Conservation (phyloP, 2,329 filamentous ascomycete genomes). For the Hirsutella thompsonii region DNA sequence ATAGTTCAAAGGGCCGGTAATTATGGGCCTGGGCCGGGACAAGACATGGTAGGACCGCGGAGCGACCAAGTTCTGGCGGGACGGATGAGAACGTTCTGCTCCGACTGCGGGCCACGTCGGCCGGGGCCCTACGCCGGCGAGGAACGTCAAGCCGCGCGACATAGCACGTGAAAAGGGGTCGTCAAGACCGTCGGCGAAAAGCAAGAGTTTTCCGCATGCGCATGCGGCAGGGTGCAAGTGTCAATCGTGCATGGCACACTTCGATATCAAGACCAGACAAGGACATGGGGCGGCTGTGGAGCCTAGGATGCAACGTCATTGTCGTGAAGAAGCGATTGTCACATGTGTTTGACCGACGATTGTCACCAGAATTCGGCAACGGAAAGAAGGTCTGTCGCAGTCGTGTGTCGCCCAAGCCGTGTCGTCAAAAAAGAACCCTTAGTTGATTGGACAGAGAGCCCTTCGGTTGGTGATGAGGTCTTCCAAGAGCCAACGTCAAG, state of each 20-base stretch:
- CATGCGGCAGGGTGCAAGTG: not conserved
- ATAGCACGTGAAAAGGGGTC: not conserved
- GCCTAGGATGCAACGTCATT: too few relatives aligned
- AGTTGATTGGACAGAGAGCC: too few relatives aligned
- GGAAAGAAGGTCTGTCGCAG: too few relatives aligned
- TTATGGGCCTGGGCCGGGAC: not conserved
- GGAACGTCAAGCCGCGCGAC: not conserved
- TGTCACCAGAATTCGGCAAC: too few relatives aligned
- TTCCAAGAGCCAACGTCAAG: not conserved
- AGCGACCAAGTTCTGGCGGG: not conserved
- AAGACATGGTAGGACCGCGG: not conserved
- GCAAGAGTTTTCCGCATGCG: too few relatives aligned
- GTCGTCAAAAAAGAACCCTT: too few relatives aligned
- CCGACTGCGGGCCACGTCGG: not conserved
- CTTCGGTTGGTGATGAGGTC: not conserved
- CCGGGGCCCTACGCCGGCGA: not conserved
- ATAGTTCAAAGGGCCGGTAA: constrained; percentile 1
- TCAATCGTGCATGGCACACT: not conserved
- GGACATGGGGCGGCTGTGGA: not conserved
- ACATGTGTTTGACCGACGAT: too few relatives aligned
- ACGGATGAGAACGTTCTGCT: not conserved
- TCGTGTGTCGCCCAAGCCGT: too few relatives aligned
- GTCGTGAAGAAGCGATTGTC: too few relatives aligned
- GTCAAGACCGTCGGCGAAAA: not conserved
- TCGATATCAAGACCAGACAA: not conserved